phyloP scores from a whole-genome alignment of 1,284 basidiomycete species.

The Xerocomus amazonicus region DNA sequence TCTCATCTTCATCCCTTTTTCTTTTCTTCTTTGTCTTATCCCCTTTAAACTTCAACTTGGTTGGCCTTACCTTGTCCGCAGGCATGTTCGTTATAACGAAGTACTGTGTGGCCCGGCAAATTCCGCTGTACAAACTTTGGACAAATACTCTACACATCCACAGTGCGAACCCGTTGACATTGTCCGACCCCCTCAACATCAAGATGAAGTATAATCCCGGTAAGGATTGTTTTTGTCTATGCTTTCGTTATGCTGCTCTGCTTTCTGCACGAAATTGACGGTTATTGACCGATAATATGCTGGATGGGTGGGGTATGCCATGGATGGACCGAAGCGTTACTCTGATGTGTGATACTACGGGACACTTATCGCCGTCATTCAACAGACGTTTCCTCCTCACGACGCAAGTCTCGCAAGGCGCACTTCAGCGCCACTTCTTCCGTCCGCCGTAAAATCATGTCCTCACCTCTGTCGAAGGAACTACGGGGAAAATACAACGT shows the following conservation, averaged over 20 bases:
- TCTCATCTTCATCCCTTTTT: slow-evolving; percentile 54
- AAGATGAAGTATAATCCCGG: slow-evolving; percentile 79
- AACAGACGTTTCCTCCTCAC: slow-evolving; percentile 80
- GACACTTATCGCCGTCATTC: slow-evolving; percentile 25
- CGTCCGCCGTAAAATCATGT: slow-evolving; percentile 97
- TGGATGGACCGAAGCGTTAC: slow-evolving; percentile 43
- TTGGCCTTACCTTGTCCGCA: slow-evolving; percentile 53
- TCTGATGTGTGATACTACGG: slow-evolving; percentile 13
- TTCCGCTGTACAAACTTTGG: slow-evolving; percentile 30
- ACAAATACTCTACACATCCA: slow-evolving; percentile 29
- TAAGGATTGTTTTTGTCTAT: slow-evolving; percentile 42
- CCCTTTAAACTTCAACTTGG: slow-evolving; percentile 83
- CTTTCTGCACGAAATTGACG: slow-evolving; percentile 20
- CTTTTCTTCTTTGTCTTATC: slow-evolving; percentile 82
- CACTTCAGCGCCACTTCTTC: slow-evolving; percentile 94
- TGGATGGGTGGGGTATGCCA: slow-evolving; percentile 49
- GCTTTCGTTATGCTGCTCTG: not conserved
- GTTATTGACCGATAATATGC: slow-evolving; percentile 32
- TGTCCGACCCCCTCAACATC: slow-evolving; percentile 59
- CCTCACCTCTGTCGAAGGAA: slow-evolving; percentile 93
- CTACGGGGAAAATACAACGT: slow-evolving; percentile 92
- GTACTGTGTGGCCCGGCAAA: slow-evolving; percentile 20
- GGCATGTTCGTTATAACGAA: slow-evolving; percentile 16
- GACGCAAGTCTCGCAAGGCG: slow-evolving; percentile 95
- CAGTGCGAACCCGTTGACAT: slow-evolving; percentile 21